These are phyloP conservation scores for Suhomyces chickasaworum DNA, from an alignment of 1,139 yeast species.

Conservation along the genomic window DNA sequence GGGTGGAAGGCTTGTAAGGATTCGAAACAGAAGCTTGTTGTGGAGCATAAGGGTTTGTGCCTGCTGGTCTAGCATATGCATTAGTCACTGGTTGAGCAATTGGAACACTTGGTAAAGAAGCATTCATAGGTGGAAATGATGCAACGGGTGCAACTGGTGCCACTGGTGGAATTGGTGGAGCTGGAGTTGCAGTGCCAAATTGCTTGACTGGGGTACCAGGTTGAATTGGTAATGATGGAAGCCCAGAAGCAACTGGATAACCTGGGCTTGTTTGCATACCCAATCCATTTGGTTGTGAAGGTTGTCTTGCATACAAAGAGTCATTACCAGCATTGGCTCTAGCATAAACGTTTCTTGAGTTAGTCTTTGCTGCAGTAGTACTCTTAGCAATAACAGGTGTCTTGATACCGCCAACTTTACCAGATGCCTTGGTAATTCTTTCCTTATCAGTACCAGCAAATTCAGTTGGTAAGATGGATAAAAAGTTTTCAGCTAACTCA, in stretches of 20 bases:
- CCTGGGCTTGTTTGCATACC: slow-evolving; percentile 1
- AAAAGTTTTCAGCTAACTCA: slow-evolving; percentile 73
- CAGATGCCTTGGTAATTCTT: slow-evolving; percentile 66
- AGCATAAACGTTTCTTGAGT: slow-evolving; percentile 13
- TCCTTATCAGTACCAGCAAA: slow-evolving; percentile 66
- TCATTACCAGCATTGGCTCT: slow-evolving; percentile 11
- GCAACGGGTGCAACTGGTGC: slow-evolving; percentile 17
- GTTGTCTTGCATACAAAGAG: neutral
- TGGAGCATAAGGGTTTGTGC: slow-evolving; percentile 34
- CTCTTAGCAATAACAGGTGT: neutral
- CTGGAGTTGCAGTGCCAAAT: slow-evolving; percentile 7
- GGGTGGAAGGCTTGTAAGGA: slow-evolving; percentile 10
- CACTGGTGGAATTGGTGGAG: slow-evolving; percentile 7
- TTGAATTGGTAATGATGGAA: slow-evolving; percentile 7
- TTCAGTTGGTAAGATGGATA: slow-evolving; percentile 67
- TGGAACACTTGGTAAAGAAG: slow-evolving; percentile 21
- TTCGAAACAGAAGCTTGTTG: slow-evolving; percentile 18
- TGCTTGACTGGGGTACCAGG: slow-evolving; percentile 4
- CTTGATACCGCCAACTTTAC: slow-evolving; percentile 12
- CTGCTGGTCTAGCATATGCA: slow-evolving; percentile 25
- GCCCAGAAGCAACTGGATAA: slow-evolving; percentile 7
- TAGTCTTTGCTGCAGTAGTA: slow-evolving; percentile 9
- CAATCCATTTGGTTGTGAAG: slow-evolving; percentile 1
- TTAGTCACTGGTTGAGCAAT: slow-evolving; percentile 22
- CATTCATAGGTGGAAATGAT: slow-evolving; percentile 10